Percentiles rank a stretch among this genome's conserved stretches.
Evolutionary conservation across 768 basidiomycete genomes (phyloP).

Genomic region (Termitomyces sp.): DNA sequence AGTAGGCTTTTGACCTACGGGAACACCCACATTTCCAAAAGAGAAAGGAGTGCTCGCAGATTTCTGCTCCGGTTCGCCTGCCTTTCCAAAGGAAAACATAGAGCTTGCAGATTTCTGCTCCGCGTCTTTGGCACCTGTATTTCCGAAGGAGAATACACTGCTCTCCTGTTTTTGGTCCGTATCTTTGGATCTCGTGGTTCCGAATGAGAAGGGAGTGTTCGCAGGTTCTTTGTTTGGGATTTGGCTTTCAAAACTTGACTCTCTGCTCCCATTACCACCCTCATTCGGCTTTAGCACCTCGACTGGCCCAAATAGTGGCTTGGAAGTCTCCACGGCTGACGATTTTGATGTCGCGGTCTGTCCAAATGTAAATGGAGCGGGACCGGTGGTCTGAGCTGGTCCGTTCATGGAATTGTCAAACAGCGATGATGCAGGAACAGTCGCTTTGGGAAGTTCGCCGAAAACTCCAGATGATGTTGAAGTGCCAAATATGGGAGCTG

Average conservation of each 20-base stretch:
- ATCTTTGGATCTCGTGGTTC: conserved; percentile 8
- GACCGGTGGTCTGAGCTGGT: conserved; percentile 14
- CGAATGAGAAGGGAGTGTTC: conserved; percentile 4
- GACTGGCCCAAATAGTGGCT: conserved; percentile 26
- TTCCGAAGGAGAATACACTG: conserved; percentile 40
- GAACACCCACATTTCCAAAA: conserved; percentile 1
- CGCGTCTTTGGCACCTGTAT: neutral
- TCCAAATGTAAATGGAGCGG: conserved; percentile 23
- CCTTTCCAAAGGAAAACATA: conserved; percentile 29
- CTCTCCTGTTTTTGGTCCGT: conserved; percentile 4
- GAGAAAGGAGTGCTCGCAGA: neutral
- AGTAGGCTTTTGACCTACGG: neutral
- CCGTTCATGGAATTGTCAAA: neutral
- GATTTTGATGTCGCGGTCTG: conserved; percentile 7
- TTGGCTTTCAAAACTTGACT: neutral
- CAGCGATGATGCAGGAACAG: neutral
- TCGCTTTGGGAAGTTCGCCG: conserved; percentile 1
- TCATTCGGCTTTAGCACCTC: conserved; percentile 41
- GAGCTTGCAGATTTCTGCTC: conserved; percentile 5
- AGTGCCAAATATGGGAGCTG: neutral
- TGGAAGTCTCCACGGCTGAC: conserved; percentile 22
- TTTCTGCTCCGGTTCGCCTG: conserved; percentile 3
- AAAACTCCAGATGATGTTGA: neutral
- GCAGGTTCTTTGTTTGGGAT: neutral
- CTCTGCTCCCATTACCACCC: conserved; percentile 14